These are phyloP conservation scores for Rhynchosporium graminicola DNA, from an alignment of 2,329 filamentous ascomycete genomes.

Conservation along the genomic window DNA sequence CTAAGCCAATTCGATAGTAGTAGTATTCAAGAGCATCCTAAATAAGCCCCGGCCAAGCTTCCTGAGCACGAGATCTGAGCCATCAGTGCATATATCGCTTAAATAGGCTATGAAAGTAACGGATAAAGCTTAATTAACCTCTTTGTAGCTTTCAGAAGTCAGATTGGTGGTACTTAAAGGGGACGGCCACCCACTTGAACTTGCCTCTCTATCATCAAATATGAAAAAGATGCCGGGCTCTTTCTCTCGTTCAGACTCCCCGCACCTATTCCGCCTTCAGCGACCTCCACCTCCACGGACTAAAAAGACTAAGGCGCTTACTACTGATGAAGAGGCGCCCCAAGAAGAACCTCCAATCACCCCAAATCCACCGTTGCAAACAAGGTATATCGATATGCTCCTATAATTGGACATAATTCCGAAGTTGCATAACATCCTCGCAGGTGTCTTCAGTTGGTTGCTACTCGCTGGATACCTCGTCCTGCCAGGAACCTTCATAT, in stretches of 20 bases:
- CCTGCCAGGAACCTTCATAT: background rate
- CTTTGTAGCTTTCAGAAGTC: slow-evolving; percentile 1
- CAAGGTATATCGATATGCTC: slow-evolving; percentile 1
- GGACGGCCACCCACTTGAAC: background rate
- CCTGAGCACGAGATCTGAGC: background rate
- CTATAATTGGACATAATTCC: background rate
- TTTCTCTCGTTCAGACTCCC: slow-evolving; percentile 5
- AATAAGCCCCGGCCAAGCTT: slow-evolving; percentile 2
- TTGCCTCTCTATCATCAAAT: background rate
- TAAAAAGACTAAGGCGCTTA: background rate
- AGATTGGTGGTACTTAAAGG: background rate
- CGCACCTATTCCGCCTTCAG: slow-evolving; percentile 1
- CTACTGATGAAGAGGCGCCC: background rate
- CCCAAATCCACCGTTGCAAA: background rate
- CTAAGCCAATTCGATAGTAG: background rate
- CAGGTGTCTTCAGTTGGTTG: slow-evolving; percentile 2
- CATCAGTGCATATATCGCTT: background rate
- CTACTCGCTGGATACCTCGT: slow-evolving; percentile 2
- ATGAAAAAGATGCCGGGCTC: slow-evolving; percentile 10
- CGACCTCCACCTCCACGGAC: background rate
- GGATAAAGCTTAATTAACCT: slow-evolving; percentile 5
- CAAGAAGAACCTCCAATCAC: slow-evolving; percentile 4
- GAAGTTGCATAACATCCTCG: slow-evolving; percentile 1
- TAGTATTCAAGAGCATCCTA: background rate
- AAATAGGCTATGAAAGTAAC: background rate